Evolutionary conservation across 345 rosid species (phyloP).

Genomic region (Angophora floribunda): DNA sequence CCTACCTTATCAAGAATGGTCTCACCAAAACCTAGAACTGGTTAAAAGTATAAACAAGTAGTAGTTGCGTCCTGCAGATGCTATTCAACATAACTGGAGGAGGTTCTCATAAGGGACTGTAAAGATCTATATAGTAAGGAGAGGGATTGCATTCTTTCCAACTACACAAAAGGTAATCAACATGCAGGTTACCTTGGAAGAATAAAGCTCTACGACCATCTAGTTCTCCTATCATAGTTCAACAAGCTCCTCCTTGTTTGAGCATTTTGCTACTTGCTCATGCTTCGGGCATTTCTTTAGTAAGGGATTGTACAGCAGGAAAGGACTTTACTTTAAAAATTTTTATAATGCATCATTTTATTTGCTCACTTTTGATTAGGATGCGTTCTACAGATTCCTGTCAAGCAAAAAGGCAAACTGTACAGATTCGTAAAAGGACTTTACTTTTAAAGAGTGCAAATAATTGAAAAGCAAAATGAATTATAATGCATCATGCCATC

Average conservation of each 20-base stretch:
- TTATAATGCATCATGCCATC: not conserved
- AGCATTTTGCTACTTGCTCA: not conserved
- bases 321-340: not conserved
- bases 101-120: not conserved
- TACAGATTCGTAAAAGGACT: too few species aligned
- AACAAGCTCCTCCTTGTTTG: not conserved
- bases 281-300: not conserved
- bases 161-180: not conserved
- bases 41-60: not conserved
- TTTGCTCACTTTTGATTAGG: too few species aligned
- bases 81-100: not conserved
- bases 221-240: not conserved
- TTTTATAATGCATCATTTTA: too few species aligned
- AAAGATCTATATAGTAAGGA: not conserved
- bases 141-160: not conserved
- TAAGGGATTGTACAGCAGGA: not conserved
- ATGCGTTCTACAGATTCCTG: too few species aligned
- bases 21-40: not conserved
- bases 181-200: not conserved
- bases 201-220: not conserved
- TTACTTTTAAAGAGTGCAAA: not conserved
- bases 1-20: not conserved
- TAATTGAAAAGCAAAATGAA: not conserved
- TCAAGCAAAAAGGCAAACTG: too few species aligned
- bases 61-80: not conserved